A percentile compares a stretch with the other conserved stretches of the same genome.
Conservation (phyloP, 2,329 filamentous ascomycete species). For the Aspergillus tanneri region DNA sequence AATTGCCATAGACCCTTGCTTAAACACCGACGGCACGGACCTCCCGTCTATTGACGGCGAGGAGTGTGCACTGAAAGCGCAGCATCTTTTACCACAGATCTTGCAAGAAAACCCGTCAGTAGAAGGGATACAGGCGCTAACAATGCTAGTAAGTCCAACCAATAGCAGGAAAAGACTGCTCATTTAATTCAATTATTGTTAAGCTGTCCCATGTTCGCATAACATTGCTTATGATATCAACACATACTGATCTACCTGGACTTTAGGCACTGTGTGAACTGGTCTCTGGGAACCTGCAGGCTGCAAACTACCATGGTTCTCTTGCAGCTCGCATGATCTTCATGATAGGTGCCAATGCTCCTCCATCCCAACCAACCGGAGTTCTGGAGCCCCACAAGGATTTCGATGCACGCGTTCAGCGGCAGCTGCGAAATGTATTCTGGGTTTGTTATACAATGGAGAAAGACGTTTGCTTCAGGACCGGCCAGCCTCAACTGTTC, state of each 20-base stretch:
- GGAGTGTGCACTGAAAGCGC: constrained; percentile 42
- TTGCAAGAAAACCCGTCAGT: constrained; percentile 46
- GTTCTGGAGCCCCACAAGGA: constrained; percentile 22
- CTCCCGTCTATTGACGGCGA: constrained; percentile 41
- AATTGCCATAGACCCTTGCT: constrained; percentile 24
- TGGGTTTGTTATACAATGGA: constrained; percentile 58
- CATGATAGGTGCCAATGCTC: constrained; percentile 49
- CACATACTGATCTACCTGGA: background rate
- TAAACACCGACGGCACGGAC: constrained; percentile 4
- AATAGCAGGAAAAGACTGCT: background rate
- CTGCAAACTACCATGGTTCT: constrained; percentile 47
- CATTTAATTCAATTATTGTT: too few relatives aligned
- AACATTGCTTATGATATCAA: too few relatives aligned
- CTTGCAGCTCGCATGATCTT: constrained; percentile 51
- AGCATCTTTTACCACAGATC: constrained; percentile 45
- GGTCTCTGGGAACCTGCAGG: constrained; percentile 49
- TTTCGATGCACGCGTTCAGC: constrained; percentile 20
- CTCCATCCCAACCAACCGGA: constrained; percentile 21
- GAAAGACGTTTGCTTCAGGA: constrained; percentile 57
- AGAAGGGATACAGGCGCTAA: constrained; percentile 46
- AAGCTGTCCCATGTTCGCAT: too few relatives aligned
- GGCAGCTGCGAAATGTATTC: constrained; percentile 47
- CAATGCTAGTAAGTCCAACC: constrained; percentile 50
- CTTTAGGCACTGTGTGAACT: constrained; percentile 40
- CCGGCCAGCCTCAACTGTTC: constrained; percentile 54